Evolutionary conservation across 2,329 filamentous ascomycete genomes (phyloP).

Genomic region (Beauveria sp.): DNA sequence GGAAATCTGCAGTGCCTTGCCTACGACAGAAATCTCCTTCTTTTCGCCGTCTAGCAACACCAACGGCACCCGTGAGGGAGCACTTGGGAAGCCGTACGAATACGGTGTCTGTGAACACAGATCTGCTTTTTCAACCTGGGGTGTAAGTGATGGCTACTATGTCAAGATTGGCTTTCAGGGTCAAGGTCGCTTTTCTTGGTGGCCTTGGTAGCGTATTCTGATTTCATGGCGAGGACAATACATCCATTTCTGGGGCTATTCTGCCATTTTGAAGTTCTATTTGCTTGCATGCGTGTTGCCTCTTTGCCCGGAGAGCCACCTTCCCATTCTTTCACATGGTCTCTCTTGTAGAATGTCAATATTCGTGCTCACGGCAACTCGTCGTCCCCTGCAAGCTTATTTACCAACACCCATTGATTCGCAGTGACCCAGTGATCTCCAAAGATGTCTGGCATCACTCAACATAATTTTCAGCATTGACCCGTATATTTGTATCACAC

Average conservation of each 20-base stretch:
- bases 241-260: neutral
- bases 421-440: too few species aligned
- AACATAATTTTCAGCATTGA: too few species aligned
- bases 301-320: accelerated
- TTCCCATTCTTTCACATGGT: too few species aligned
- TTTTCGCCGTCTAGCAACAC: slow-evolving; percentile 13
- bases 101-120: slow-evolving; percentile 15
- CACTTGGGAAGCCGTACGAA: slow-evolving; percentile 12
- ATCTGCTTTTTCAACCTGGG: neutral
- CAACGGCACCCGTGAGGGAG: slow-evolving; percentile 5
- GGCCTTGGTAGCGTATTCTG: neutral
- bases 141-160: neutral
- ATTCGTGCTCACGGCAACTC: too few species aligned
- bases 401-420: too few species aligned
- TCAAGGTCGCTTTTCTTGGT: neutral
- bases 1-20: slow-evolving; percentile 11
- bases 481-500: too few species aligned
- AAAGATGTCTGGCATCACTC: too few species aligned
- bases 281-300: neutral
- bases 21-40: slow-evolving; percentile 13
- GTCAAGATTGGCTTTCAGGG: slow-evolving; percentile 3
- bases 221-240: neutral
- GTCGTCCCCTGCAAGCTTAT: too few species aligned
- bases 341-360: neutral
- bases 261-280: neutral